Evolutionary conservation across 306 rosid species (phyloP).

Genomic region (Fragaria ananassa): DNA sequence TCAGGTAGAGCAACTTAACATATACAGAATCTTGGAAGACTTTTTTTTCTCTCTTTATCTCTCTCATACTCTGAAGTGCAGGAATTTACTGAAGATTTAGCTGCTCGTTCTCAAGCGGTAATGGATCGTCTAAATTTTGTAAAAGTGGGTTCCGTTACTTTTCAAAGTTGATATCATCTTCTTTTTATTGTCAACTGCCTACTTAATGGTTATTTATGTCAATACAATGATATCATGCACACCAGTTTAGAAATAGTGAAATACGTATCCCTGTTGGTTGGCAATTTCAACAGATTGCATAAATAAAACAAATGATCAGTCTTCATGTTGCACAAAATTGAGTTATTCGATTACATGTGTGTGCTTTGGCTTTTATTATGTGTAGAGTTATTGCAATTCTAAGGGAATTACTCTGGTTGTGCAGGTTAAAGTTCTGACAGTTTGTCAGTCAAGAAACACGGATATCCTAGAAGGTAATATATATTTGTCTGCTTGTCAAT

Average conservation of each 20-base stretch:
- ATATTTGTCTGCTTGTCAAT: neutral
- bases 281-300: neutral
- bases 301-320: neutral
- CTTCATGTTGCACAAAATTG: neutral
- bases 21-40: neutral
- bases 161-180: neutral
- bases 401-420: slow-evolving; percentile 25
- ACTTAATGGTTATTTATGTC: neutral
- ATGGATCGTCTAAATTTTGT: slow-evolving; percentile 57
- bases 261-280: neutral
- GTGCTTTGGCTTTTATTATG: slow-evolving; percentile 17
- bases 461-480: slow-evolving; percentile 57
- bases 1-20: slow-evolving; percentile 50
- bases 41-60: slow-evolving; percentile 8
- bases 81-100: slow-evolving; percentile 89
- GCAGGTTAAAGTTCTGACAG: slow-evolving; percentile 80
- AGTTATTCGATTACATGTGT: neutral
- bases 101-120: slow-evolving; percentile 70
- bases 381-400: slow-evolving; percentile 20
- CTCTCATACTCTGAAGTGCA: slow-evolving; percentile 26
- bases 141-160: slow-evolving; percentile 52
- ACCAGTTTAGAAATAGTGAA: neutral
- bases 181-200: neutral
- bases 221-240: neutral
- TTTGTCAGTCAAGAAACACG: slow-evolving; percentile 63